Percentiles rank a stretch among this genome's conserved stretches.
Evolutionary conservation across 2,329 filamentous ascomycete species (phyloP).

Genomic region (Chalaropsis thielavioides): DNA sequence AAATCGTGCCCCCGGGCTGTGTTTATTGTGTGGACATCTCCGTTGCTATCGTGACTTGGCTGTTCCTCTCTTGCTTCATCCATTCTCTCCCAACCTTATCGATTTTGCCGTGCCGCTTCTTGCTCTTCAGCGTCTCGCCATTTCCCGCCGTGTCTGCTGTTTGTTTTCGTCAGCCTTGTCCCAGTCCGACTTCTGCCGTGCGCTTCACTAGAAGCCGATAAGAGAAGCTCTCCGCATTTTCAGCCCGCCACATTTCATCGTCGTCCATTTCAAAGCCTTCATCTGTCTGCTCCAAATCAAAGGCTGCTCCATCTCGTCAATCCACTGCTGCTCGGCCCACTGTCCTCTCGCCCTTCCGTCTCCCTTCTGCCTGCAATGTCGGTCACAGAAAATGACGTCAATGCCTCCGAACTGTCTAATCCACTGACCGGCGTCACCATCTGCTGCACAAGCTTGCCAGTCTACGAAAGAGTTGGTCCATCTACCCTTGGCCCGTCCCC

Average conservation of each 20-base stretch:
- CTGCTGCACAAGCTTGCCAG: slow-evolving; percentile 74
- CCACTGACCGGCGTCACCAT: slow-evolving; percentile 60
- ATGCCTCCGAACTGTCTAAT: slow-evolving; percentile 25
- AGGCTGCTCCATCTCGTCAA: background rate
- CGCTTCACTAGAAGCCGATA: no score
- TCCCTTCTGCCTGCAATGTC: background rate
- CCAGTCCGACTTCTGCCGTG: background rate
- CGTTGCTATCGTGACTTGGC: background rate
- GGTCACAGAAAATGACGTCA: slow-evolving; percentile 6
- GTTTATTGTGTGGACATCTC: background rate
- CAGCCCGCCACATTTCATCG: background rate
- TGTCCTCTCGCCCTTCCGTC: background rate
- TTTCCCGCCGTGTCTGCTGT: background rate
- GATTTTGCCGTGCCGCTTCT: background rate
- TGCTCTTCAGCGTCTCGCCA: background rate
- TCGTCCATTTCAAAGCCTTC: background rate
- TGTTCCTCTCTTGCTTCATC: background rate
- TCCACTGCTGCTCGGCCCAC: background rate
- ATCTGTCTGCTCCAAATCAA: background rate
- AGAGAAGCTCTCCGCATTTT: background rate
- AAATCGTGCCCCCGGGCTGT: background rate
- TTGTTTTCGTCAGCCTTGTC: background rate
- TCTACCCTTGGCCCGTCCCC: background rate
- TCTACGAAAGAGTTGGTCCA: slow-evolving; percentile 54
- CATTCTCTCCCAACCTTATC: background rate